Conservation (phyloP, 352 stramenopile genomes). For the Pythium volutum region DNA sequence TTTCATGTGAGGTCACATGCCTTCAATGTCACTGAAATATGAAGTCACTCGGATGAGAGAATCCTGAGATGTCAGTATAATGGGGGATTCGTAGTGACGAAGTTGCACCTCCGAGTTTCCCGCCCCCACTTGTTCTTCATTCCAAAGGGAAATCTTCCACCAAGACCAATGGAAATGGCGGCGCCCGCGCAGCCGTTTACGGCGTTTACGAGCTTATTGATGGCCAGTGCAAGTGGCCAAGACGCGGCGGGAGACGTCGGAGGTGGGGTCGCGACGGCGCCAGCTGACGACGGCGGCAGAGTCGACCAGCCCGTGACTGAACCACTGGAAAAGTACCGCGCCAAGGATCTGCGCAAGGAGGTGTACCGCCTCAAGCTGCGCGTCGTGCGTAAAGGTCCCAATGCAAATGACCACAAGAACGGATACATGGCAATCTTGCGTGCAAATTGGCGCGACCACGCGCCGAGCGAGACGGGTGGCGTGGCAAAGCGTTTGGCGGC, state of each 20-base stretch:
- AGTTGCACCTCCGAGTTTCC: conserved; percentile 18
- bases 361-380: conserved; percentile 36
- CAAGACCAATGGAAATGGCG: conserved; percentile 3
- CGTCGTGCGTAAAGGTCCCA: conserved; percentile 25
- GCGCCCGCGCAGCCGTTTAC: background rate
- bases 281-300: background rate
- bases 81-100: conserved; percentile 20
- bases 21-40: conserved; percentile 9
- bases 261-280: background rate
- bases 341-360: conserved; percentile 36
- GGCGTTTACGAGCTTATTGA: background rate
- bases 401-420: conserved; percentile 35
- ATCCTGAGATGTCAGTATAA: background rate
- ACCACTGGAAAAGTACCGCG: conserved; percentile 30
- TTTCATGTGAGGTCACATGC: background rate
- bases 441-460: conserved; percentile 3
- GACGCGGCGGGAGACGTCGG: background rate
- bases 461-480: background rate
- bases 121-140: background rate
- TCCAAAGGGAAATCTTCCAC: background rate
- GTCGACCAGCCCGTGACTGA: conserved; percentile 21
- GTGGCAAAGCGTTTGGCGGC: no score
- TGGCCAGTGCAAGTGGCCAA: background rate
- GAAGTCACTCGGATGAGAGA: conserved; percentile 8
- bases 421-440: conserved; percentile 42